Conservation (phyloP, 2,329 filamentous ascomycete genomes). For the Monilinia aucupariae region DNA sequence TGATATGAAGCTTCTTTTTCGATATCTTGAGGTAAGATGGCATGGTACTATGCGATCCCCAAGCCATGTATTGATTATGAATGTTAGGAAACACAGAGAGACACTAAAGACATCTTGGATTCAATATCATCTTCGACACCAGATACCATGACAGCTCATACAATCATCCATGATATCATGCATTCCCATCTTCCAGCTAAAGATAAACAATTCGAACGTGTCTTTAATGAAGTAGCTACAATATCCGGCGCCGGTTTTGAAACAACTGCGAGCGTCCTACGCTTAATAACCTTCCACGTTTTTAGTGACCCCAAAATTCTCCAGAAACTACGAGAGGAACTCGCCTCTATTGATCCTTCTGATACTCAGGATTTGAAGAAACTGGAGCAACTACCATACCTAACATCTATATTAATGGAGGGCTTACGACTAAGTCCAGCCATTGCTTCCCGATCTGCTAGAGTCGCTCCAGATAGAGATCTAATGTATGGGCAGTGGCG, state of each 20-base stretch:
- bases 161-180: constrained; percentile 24
- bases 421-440: constrained; percentile 33
- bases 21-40: constrained; percentile 1
- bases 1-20: constrained; percentile 9
- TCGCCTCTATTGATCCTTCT: constrained; percentile 23
- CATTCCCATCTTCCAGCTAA: constrained; percentile 28
- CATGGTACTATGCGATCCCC: background rate
- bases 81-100: constrained; percentile 8
- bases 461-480: constrained; percentile 29
- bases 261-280: constrained; percentile 35
- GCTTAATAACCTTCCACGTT: constrained; percentile 35
- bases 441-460: constrained; percentile 30
- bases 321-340: constrained; percentile 34
- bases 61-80: background rate
- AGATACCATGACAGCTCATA: constrained; percentile 18
- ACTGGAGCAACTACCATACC: constrained; percentile 30
- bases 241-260: constrained; percentile 36
- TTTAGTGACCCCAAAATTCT: constrained; percentile 33
- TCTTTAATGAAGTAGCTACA: constrained; percentile 34
- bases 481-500: constrained; percentile 18
- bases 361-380: background rate
- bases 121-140: background rate
- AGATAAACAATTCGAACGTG: constrained; percentile 34
- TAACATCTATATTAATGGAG: constrained; percentile 34
- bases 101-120: constrained; percentile 7